Evolutionary conservation across 306 rosid species (phyloP), one percentile per base, ranked within the genome.

Genomic region (Acacia acuminata): DNA sequence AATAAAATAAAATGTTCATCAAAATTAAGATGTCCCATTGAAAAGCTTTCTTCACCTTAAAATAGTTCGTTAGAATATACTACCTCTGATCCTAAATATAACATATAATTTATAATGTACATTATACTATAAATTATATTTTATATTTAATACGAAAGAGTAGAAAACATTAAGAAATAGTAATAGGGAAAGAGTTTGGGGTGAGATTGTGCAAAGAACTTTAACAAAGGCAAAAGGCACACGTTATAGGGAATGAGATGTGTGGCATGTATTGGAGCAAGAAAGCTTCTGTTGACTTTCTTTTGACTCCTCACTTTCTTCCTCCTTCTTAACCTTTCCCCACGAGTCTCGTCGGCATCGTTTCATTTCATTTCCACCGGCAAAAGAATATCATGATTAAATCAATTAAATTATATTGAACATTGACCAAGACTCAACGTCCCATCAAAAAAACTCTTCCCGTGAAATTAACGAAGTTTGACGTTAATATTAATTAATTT

Each of bases 281-380:
- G 40, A 50, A 47, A 77, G 38, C 5, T 4, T 77, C 24, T 3
- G 27, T 71, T 83, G 78, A 83, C 82, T 71, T 77, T 48, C 38
- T 12, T 5, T 83, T 77, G 82, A 83, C 82, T 43, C 74, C 32
- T 7, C 63, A 68, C 61, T 8, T 20, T 56, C 27, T 20, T 27
- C 5, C 4, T 10, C 2, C 56, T 25, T 40, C 66, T 47, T 19
- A 15, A 22, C 53, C 40, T 15, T 82, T 38, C 24, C 47, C 19
- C 80, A 81, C 69, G 20, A 65, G 20, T 66, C 3, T 19, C 22
- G 3, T 17, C 34, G 8, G 8, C 36, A 15, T 65, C 27, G 14
- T 5, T 51, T 17, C 27, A 63, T 17, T 51, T 6, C 56, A 15
- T 4, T 51, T 19, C n/a, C 60, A 51, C 60, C 60, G 17, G 24